Base-by-base conservation (phyloP, 1,139 yeast genomes). In the Saccharomyces uvarum region DNA sequence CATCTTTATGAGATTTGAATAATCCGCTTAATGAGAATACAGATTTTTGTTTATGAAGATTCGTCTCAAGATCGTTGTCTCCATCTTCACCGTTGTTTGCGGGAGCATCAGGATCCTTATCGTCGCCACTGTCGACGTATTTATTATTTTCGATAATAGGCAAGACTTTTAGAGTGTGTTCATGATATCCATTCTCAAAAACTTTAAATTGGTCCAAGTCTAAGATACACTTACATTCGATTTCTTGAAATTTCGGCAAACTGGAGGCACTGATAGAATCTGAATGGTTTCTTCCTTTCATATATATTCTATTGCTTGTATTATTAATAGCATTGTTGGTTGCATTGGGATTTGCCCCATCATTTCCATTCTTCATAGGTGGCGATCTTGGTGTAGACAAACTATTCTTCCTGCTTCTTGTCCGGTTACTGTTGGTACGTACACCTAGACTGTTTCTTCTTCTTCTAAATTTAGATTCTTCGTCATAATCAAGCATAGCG, bases 151-250 rank as follows among this genome's bases (percentile, higher is more conserved):
- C 51, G 2, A 66, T 59, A 13, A 66, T 42, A 7, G 66, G 61
- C 6, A 65, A 61, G 2, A 63, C 60, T 41, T 63, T 66, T 47
- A 68, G 53, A 49, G 59, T 61, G 54, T 68, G 71, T 54, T 63
- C 66, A 54, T 67, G 71, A 46, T 60, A 58, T 8, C 71, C 71
- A 53, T 66, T 63, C 28, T 65, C 67, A 50, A 53, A 67, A 1
- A 68, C 69, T 52, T 61, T 63, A 51, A 68, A 68, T 49, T 61
- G 64, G 8, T 64, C 70, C 2, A 58, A 61, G 42, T 64, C 62
- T 24, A 67, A 52, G 29, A 67, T 60, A 52, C 65, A 61, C 33
- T 64, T 64, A 1, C 61, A 50, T n/a, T 58, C 61, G 29, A 56
- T 54, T 33, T 57, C 61, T 28, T 59, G 55, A 48, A 57, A 55